Conservation (phyloP, 768 basidiomycete genomes). For the Trametes elegans region DNA sequence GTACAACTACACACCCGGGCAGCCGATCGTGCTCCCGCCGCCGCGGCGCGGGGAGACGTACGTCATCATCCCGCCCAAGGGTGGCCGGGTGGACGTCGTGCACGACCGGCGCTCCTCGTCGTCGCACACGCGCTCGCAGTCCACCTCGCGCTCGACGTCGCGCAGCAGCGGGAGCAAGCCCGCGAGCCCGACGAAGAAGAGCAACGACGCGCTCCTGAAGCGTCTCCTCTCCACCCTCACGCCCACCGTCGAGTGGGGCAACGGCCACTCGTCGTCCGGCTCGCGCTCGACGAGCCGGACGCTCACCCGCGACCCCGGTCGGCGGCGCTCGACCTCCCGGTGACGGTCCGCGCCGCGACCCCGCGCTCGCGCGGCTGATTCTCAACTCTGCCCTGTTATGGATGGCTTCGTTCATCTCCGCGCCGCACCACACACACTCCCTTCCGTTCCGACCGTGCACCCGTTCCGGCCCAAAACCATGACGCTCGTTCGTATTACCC, state of each 20-base stretch:
- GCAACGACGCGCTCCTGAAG: slow-evolving; percentile 22
- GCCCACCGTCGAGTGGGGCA: slow-evolving; percentile 16
- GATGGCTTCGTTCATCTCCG: slow-evolving; percentile 17
- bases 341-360: slow-evolving; percentile 10
- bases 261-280: slow-evolving; percentile 6
- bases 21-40: slow-evolving; percentile 23
- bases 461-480: background rate
- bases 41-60: slow-evolving; percentile 27
- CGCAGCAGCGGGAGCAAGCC: slow-evolving; percentile 7
- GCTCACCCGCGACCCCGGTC: slow-evolving; percentile 6
- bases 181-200: slow-evolving; percentile 18
- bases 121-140: slow-evolving; percentile 6
- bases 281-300: slow-evolving; percentile 9
- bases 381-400: background rate
- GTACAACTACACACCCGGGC: slow-evolving; percentile 7
- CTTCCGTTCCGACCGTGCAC: slow-evolving; percentile 8
- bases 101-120: slow-evolving; percentile 1
- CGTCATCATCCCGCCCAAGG: slow-evolving; percentile 28
- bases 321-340: slow-evolving; percentile 20
- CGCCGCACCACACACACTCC: background rate
- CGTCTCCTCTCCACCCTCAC: slow-evolving; percentile 22
- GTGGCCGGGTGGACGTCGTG: slow-evolving; percentile 23
- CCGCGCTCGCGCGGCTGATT: background rate
- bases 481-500: slow-evolving; percentile 3
- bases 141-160: slow-evolving; percentile 7